A percentile compares a stretch with the other conserved stretches of the same genome.
Conservation (phyloP, 352 stramenopile genomes). For the Globisporangium barbulae region DNA sequence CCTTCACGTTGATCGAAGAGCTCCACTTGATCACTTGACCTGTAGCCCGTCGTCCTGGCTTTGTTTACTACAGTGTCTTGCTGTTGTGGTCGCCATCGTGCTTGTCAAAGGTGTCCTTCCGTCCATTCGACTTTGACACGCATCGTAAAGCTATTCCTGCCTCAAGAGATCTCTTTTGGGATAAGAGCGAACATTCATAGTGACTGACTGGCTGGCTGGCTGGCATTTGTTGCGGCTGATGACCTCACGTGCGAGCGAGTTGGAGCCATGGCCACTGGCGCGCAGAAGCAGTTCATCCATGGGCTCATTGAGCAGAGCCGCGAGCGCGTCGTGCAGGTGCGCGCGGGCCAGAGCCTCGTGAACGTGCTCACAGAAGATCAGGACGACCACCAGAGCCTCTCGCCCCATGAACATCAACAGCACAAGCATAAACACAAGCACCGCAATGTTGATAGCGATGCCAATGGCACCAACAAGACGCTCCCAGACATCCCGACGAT, state of each 20-base stretch:
- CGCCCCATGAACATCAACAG: neutral
- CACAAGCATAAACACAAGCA: neutral
- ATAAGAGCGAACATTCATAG: neutral
- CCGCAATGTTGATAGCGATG: neutral
- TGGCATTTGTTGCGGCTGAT: neutral
- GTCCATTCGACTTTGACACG: neutral
- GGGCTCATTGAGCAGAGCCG: slow-evolving; percentile 58
- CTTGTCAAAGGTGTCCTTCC: neutral
- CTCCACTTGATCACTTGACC: neutral
- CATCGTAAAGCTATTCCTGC: neutral
- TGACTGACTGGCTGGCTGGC: neutral
- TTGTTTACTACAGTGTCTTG: neutral
- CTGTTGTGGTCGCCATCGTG: neutral
- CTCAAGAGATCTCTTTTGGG: neutral
- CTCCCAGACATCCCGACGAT: slow-evolving; percentile 10
- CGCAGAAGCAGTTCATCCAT: slow-evolving; percentile 50
- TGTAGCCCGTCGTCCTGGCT: neutral
- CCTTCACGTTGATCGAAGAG: neutral
- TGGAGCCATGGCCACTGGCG: neutral
- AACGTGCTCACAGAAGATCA: slow-evolving; percentile 28
- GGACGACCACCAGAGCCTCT: neutral
- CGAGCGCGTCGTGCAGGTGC: slow-evolving; percentile 52
- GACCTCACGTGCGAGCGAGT: neutral
- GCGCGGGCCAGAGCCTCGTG: slow-evolving; percentile 42
- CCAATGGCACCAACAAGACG: neutral